phyloP scores from a whole-genome alignment of 495 filamentous ascomycete species.

The Xylaria palmicola region DNA sequence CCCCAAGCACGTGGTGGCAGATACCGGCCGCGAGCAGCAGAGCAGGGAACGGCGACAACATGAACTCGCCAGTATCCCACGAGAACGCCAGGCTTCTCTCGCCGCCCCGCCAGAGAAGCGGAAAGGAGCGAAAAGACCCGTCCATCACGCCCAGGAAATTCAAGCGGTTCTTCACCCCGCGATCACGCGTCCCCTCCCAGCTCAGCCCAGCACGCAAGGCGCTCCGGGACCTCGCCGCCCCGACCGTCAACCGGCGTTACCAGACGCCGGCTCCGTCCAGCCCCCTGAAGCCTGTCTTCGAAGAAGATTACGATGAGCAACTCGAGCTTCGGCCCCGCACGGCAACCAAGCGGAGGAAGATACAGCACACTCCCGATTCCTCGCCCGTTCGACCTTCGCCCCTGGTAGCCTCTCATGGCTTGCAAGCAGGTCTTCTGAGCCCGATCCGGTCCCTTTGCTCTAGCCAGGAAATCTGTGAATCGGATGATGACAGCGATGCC shows the following conservation, averaged over 20 bases:
- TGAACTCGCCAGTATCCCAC: constrained; percentile 3
- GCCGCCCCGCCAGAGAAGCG: constrained; percentile 33
- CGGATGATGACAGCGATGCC: constrained; percentile 32
- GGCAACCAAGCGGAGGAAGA: constrained; percentile 40
- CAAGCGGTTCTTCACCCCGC: constrained; percentile 80
- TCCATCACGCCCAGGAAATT: constrained; percentile 74
- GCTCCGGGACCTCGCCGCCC: constrained; percentile 67
- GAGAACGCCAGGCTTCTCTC: constrained; percentile 29
- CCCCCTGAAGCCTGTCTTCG: constrained; percentile 40
- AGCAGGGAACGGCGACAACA: constrained; percentile 14
- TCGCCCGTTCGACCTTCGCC: constrained; percentile 26
- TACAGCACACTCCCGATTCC: constrained; percentile 35
- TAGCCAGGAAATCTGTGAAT: constrained; percentile 27
- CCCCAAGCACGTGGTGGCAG: constrained; percentile 3
- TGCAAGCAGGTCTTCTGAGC: constrained; percentile 28
- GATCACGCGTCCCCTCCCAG: constrained; percentile 42
- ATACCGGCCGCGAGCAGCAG: background rate
- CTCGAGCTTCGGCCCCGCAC: constrained; percentile 20
- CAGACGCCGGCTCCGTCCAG: constrained; percentile 44
- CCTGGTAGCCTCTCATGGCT: constrained; percentile 19
- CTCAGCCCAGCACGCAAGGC: constrained; percentile 59
- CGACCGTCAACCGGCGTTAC: constrained; percentile 57
- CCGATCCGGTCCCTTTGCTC: constrained; percentile 37
- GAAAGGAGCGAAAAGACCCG: constrained; percentile 48
- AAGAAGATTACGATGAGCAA: constrained; percentile 36